These are phyloP conservation scores for Jamesozyma lodderae DNA, from an alignment of 805 yeast genomes.

Conservation along the genomic window DNA sequence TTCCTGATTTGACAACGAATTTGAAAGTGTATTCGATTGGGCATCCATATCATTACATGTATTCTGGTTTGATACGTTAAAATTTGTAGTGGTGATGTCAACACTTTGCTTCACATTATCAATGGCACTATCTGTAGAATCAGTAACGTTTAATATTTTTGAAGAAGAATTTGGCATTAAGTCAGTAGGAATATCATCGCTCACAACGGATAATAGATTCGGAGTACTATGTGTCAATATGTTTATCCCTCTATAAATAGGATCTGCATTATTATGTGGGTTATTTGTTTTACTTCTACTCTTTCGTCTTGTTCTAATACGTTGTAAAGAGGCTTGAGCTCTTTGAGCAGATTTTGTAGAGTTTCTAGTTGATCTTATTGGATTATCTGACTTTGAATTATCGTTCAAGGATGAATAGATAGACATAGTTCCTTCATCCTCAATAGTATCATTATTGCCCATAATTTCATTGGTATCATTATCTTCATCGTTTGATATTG, in stretches of 20 bases:
- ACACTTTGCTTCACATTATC: slow-evolving; percentile 13
- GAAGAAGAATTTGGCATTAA: background rate
- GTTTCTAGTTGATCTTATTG: slow-evolving; percentile 31
- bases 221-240: slow-evolving; percentile 29
- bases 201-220: slow-evolving; percentile 21
- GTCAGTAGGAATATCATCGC: slow-evolving; percentile 3
- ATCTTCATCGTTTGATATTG: background rate
- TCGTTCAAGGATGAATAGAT: slow-evolving; percentile 46
- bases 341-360: slow-evolving; percentile 45
- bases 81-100: background rate
- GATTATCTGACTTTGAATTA: slow-evolving; percentile 28
- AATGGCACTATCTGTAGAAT: too few species aligned
- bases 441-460: slow-evolving; percentile 27
- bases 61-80: background rate
- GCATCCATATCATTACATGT: too few species aligned
- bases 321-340: slow-evolving; percentile 54
- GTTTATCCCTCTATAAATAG: slow-evolving; percentile 16
- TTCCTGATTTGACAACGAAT: background rate
- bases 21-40: background rate
- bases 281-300: slow-evolving; percentile 35
- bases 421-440: slow-evolving; percentile 64
- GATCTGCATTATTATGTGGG: slow-evolving; percentile 14
- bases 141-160: too few species aligned
- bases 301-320: slow-evolving; percentile 52
- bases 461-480: background rate